Base-by-base conservation (phyloP, 2,329 filamentous ascomycete genomes). In the Verticillium tricorpus region DNA sequence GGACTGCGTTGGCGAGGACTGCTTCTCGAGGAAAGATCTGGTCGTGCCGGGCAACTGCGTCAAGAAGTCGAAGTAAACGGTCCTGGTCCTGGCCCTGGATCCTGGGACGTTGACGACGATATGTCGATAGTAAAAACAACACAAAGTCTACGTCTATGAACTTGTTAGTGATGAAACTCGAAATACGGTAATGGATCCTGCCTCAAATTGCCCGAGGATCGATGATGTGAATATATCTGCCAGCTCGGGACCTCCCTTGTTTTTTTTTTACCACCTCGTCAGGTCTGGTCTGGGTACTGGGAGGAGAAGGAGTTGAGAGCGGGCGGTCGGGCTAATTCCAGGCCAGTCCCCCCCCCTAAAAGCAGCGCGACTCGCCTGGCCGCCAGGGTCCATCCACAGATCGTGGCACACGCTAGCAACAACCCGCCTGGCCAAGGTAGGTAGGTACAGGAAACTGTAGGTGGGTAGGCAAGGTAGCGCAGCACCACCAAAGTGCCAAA, bases 1-100 rank as follows among this genome's bases (percentile, higher is more conserved):
- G 2, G 60, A 64, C 22, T 67, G 66, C 35, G 60, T 63, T 19
- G 64, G 61, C 0, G 40, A 61, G 9, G 59, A 28, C 3, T 67
- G 66, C 55, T 67, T 68, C 56, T 68, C 66, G 25, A 56, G 66
- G 15, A 67, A 64, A 61, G 28, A 28, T 22, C 25, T 58, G 22
- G 37, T 40, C 9, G 35, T 17, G 25, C 57, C 57, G 8, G 37
- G 37, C 9, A 31, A 19, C 11, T 45, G 37, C 22, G 31, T 28
- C 22, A 58, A 58, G 57, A 58, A 31, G 57, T 9, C 34, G 34
- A 52, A 52, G 19, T 22, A 40, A 6, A 40, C 19, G 3, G 14
- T 2, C 11, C 8, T 25, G 19, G 45, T 5, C 15, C 4, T 40
- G 3, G 14, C 6, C 11, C 8, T 52, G 19, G 45, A 12, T n/a